Base-by-base conservation (phyloP, 352 stramenopile species). In the Globisporangium yorkense region DNA sequence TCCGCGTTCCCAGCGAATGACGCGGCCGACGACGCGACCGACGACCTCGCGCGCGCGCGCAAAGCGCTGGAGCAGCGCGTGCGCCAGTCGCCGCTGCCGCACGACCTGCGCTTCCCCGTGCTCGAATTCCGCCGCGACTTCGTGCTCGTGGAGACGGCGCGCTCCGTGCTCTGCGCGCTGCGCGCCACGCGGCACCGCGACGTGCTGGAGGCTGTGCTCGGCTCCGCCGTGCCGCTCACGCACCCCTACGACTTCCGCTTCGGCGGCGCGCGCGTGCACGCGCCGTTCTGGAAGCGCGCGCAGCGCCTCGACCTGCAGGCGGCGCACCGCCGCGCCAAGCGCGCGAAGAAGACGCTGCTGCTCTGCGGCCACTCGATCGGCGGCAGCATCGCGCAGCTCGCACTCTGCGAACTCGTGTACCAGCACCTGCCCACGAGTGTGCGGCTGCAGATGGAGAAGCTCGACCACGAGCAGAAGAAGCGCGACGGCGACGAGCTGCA, bases 301-400 rank as follows among this genome's bases (percentile, higher is more conserved):
- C 68, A 85, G 62, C 74, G 74, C 52, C 62, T 94, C 18, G 67
- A 84, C 44, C 61, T 89, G 43, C 62, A 81, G 18, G 61, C 68
- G 0, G 68, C 87, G 21, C 70, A 87, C 55, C 63, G 67, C 20
- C 66, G 77, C 50, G 78, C 79, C 33, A 70, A 69, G 18, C 66
- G 69, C 13, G 53, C 55, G 5, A 74, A 77, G 44, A 94, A 94
- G 56, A 80, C 71, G 50, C 56, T 94, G 47, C 40, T 94, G 31
- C 58, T 94, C 16, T 91, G 82, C 53, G 85, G 85, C 2, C 85
- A 94, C 48, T 92, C 85, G n/a, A 88, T 91, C 47, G 80, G 75
- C 16, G 85, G 85, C 8, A 92, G 85, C 56, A 87, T 92, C 62
- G 85, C 85, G 15, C 81, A 92, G 39, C 49, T 94, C n/a, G 80